phyloP scores from a whole-genome alignment of 345 rosid species.

The Aethionema arabicum region DNA sequence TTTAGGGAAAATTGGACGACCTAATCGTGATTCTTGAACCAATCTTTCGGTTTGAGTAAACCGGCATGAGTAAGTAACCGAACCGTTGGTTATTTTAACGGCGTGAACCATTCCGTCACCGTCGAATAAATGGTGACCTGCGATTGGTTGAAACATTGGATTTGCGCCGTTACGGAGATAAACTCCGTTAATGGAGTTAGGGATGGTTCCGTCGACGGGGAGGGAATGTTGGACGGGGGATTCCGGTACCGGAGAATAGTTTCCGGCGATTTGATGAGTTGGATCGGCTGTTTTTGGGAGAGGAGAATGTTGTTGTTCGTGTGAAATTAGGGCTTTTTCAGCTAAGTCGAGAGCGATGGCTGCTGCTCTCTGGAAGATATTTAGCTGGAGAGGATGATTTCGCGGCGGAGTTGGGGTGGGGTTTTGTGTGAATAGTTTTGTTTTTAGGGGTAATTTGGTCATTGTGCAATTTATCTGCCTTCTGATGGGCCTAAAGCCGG shows the following conservation, averaged over 20 bases:
- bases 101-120: conserved; percentile 99
- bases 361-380: conserved; percentile 64
- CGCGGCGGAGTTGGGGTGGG: conserved; percentile 30
- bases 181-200: conserved; percentile 74
- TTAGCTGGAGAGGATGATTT: conserved; percentile 45
- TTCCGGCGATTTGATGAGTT: conserved; percentile 73
- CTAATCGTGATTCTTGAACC: conserved; percentile 46
- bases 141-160: conserved; percentile 74
- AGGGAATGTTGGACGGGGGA: conserved; percentile 48
- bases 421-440: conserved; percentile 17
- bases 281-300: conserved; percentile 89
- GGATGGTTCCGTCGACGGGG: conserved; percentile 61
- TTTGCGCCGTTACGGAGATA: conserved; percentile 95
- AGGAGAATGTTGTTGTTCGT: conserved; percentile 49
- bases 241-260: conserved; percentile 84
- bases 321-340: conserved; percentile 56
- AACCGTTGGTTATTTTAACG: conserved; percentile 54
- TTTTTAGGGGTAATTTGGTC: conserved; percentile 27
- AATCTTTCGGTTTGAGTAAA: conserved; percentile 69
- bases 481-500: conserved; percentile 30
- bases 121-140: conserved; percentile 93
- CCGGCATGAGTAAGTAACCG: conserved; percentile 81
- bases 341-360: conserved; percentile 56
- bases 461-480: conserved; percentile 30
- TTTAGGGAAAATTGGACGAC: conserved; percentile 76